A percentile compares a stretch with the other conserved stretches of the same genome.
Evolutionary conservation across 1,284 basidiomycete species (phyloP).

Genomic region (Malassezia sympodialis): DNA sequence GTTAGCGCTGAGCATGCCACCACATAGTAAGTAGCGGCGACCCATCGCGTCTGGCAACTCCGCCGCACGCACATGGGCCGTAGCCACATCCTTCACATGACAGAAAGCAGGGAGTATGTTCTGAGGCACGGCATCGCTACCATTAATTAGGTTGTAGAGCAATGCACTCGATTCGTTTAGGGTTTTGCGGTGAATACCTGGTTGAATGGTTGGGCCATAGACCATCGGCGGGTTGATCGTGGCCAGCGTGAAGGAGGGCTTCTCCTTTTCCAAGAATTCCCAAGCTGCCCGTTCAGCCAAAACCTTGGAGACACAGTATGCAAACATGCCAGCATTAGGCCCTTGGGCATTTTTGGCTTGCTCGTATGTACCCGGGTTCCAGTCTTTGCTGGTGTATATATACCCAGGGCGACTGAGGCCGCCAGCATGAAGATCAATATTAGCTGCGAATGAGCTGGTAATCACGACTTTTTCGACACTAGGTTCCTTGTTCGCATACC

Average conservation of each 20-base stretch:
- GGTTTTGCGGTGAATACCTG: conserved; percentile 23
- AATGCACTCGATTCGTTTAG: conserved; percentile 37
- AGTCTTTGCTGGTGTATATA: conserved; percentile 30
- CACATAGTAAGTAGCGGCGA: conserved; percentile 29
- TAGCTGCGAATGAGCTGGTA: conserved; percentile 40
- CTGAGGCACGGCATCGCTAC: conserved; percentile 27
- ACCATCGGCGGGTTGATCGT: conserved; percentile 40
- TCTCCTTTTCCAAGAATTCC: conserved; percentile 31
- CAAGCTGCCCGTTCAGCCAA: conserved; percentile 39
- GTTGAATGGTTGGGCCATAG: conserved; percentile 32
- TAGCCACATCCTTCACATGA: conserved; percentile 32
- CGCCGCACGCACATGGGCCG: conserved; percentile 39
- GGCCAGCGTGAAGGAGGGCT: conserved; percentile 24
- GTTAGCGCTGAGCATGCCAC: conserved; percentile 32
- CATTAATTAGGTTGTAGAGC: conserved; percentile 35
- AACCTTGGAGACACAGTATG: conserved; percentile 38
- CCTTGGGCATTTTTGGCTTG: conserved; percentile 30
- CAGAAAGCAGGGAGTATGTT: conserved; percentile 47
- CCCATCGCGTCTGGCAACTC: conserved; percentile 25
- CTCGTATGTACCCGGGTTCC: conserved; percentile 31
- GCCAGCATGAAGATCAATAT: conserved; percentile 26
- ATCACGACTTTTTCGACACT: conserved; percentile 39
- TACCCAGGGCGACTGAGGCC: conserved; percentile 34
- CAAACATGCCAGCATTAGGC: conserved; percentile 23
- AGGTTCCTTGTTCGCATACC: conserved; percentile 30